Conservation (phyloP, 208 protist species). For the Kentomonas sorsogonicus region DNA sequence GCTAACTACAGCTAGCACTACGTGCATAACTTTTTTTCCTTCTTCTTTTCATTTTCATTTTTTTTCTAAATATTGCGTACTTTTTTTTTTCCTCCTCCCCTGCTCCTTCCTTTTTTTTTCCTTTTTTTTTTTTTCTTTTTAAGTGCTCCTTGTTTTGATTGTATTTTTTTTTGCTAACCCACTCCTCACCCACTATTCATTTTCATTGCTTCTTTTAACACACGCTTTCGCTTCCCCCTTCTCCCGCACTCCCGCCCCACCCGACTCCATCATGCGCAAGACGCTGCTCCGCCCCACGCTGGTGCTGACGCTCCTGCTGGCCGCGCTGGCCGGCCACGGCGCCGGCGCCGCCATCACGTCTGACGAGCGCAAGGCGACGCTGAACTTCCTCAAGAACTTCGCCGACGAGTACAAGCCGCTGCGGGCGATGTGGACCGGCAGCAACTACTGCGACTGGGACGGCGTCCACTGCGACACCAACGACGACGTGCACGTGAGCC, state of each 20-base stretch:
- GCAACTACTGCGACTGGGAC: constrained; percentile 19
- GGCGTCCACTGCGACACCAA: constrained; percentile 20
- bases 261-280: not conserved
- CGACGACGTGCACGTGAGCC: constrained; percentile 16
- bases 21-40: not conserved
- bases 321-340: too few relatives aligned
- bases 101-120: not conserved
- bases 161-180: too few relatives aligned
- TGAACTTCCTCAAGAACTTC: constrained; percentile 19
- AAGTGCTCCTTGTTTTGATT: too few relatives aligned
- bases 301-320: too few relatives aligned
- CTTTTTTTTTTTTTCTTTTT: not conserved
- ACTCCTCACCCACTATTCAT: too few relatives aligned
- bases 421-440: constrained; percentile 14
- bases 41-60: not conserved
- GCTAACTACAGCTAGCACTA: not conserved
- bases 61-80: not conserved
- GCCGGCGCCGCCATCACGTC: too few relatives aligned
- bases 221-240: too few relatives aligned
- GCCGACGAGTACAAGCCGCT: constrained; percentile 12
- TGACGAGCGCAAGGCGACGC: constrained; percentile 13
- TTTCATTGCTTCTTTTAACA: too few relatives aligned
- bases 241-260: not conserved
- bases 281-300: too few relatives aligned
- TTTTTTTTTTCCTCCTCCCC: not conserved